Evolutionary conservation across 2,329 filamentous ascomycete genomes (phyloP).

Genomic region (Aspergillus thermomutatus): DNA sequence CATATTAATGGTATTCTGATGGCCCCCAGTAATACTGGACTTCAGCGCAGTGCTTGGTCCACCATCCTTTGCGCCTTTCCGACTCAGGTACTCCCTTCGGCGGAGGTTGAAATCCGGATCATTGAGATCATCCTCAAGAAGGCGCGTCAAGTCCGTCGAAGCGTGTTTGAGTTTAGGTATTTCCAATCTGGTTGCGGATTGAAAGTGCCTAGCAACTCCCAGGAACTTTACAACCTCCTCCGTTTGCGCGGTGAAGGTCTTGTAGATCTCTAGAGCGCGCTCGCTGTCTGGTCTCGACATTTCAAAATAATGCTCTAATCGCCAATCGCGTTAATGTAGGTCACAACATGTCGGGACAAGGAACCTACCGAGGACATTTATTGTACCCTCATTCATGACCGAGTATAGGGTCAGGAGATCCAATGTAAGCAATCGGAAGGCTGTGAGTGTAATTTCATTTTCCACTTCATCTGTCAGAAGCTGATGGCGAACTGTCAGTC

Average conservation of each 20-base stretch:
- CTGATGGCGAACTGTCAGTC: constrained; percentile 45
- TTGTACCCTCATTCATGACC: constrained; percentile 93
- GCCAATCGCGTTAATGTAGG: constrained; percentile 1
- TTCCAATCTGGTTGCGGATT: constrained; percentile 86
- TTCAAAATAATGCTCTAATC: constrained; percentile 89
- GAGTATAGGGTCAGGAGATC: constrained; percentile 89
- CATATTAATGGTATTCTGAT: constrained; percentile 26
- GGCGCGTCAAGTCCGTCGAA: constrained; percentile 82
- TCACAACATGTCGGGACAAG: background rate
- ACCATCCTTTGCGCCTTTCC: constrained; percentile 69
- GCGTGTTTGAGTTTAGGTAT: constrained; percentile 98
- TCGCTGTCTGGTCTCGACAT: constrained; percentile 95
- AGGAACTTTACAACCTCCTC: constrained; percentile 90
- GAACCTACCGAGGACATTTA: constrained; percentile 82
- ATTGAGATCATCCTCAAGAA: constrained; percentile 89
- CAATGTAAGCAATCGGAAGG: constrained; percentile 85
- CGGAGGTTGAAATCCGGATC: constrained; percentile 96
- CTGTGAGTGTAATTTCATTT: constrained; percentile 94
- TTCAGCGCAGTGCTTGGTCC: constrained; percentile 38
- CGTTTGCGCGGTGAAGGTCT: constrained; percentile 85
- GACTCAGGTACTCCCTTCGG: constrained; percentile 83
- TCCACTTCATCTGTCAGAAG: constrained; percentile 84
- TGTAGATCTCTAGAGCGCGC: constrained; percentile 86
- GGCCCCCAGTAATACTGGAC: constrained; percentile 18
- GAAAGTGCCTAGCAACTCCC: constrained; percentile 80